A percentile compares a stretch with the other conserved stretches of the same genome.
Conservation (phyloP, 345 rosid genomes). For the Euclidium syriacum region DNA sequence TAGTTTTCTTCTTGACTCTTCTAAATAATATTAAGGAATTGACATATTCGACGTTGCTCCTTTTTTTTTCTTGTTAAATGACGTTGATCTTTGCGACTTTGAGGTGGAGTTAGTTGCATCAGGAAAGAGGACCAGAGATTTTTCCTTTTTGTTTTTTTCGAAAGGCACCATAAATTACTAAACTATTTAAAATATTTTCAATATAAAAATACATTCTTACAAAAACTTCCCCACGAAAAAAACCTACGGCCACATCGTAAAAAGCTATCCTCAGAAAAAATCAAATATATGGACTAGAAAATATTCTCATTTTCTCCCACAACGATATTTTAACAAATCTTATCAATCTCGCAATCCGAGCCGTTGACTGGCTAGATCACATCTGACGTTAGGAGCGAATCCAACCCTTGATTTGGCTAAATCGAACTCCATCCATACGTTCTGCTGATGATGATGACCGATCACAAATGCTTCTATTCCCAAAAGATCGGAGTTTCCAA, state of each 20-base stretch:
- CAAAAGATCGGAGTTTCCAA: constrained; percentile 70
- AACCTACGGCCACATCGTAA: background rate
- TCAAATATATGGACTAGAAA: background rate
- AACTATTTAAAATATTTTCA: background rate
- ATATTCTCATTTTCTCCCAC: background rate
- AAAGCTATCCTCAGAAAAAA: background rate
- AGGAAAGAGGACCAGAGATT: too few relatives aligned
- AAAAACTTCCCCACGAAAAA: background rate
- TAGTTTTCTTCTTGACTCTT: too few relatives aligned
- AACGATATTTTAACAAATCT: background rate
- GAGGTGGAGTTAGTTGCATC: too few relatives aligned
- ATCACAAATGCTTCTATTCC: constrained; percentile 72
- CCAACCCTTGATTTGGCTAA: constrained; percentile 70
- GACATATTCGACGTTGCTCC: too few relatives aligned
- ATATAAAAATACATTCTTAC: background rate
- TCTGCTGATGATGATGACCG: constrained; percentile 78
- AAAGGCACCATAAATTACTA: too few relatives aligned
- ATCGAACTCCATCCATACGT: constrained; percentile 87
- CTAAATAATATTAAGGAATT: too few relatives aligned
- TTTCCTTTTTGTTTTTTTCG: too few relatives aligned
- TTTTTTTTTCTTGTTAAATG: too few relatives aligned
- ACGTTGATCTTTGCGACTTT: too few relatives aligned
- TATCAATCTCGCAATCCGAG: constrained; percentile 30
- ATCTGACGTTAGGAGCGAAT: constrained; percentile 50
- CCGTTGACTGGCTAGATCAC: constrained; percentile 58